Conservation (phyloP, 345 rosid species). For the Linum lewisii region DNA sequence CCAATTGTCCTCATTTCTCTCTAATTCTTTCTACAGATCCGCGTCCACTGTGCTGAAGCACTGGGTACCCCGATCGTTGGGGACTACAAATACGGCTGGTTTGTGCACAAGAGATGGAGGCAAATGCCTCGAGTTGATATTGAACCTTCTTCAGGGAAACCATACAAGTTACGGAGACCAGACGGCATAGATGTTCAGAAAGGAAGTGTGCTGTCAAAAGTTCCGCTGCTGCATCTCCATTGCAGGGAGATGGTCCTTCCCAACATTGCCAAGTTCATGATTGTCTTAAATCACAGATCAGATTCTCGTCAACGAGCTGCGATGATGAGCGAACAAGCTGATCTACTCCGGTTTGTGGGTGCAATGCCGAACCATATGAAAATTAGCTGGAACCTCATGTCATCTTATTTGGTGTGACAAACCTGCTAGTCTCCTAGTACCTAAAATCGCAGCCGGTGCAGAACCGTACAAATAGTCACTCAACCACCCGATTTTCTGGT, state of each 20-base stretch:
- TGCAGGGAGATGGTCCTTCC: slow-evolving; percentile 84
- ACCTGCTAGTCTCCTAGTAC: no score
- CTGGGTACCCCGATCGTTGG: slow-evolving; percentile 92
- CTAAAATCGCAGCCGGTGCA: no score
- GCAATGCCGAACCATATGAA: slow-evolving; percentile 84
- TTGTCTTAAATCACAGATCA: slow-evolving; percentile 25
- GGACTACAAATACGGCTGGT: slow-evolving; percentile 91
- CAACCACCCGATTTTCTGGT: no score
- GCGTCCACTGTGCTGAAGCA: slow-evolving; percentile 94
- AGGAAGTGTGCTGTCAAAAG: slow-evolving; percentile 87
- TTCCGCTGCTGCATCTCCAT: slow-evolving; percentile 79
- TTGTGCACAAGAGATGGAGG: slow-evolving; percentile 76
- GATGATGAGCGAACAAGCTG: slow-evolving; percentile 27
- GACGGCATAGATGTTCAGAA: slow-evolving; percentile 79
- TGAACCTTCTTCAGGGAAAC: slow-evolving; percentile 58
- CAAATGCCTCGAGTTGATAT: slow-evolving; percentile 60
- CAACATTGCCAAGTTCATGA: slow-evolving; percentile 57
- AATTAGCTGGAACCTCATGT: slow-evolving; percentile 94
- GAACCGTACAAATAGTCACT: no score
- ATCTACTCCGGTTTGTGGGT: slow-evolving; percentile 66
- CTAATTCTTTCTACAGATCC: slow-evolving; percentile 39
- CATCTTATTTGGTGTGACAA: slow-evolving; percentile 60
- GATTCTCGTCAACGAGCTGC: slow-evolving; percentile 14
- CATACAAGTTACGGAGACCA: slow-evolving; percentile 75
- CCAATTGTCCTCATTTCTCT: neutral